Base-by-base conservation (phyloP, 176 grass and related monocot species). In the Avena sativa region DNA sequence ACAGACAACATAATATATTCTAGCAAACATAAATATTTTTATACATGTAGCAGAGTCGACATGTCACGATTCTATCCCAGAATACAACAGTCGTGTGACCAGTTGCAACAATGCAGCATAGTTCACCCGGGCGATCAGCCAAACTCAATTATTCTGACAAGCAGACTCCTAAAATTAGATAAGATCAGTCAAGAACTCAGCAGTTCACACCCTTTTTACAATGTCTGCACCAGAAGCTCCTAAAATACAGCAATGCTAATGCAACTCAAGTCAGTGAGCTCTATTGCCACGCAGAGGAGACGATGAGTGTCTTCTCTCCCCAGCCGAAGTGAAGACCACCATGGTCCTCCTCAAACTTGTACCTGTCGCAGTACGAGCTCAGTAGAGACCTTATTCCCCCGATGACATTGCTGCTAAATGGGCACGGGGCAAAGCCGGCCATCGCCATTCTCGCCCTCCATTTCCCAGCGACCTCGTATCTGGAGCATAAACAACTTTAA, bases 401-500 rank as follows among this genome's bases (percentile, higher is more conserved):
- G 3, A 84, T 93, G 38, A 91, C 93, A 90, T 65, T 90, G 78
- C 63, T 60, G 83, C 84, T 99, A 84, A 96, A 94, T 23, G 89
- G 77, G 82, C 88, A 84, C 5, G 92, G 90, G 8, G 76, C 40
- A 15, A 99, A 99, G 44, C 97, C 97, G 21, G 97, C 97, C 97
- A 99, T 99, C 50, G 85, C 86, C 94, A 99, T 96, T 83, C 97
- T 92, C 61, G 97, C 90, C 48, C 91, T 94, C 94, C 97, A 99
- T 91, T 99, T 99, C 50, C 94, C 97, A 20, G 97, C 94, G 88
- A 89, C 89, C 84, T 99, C 97, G 17, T 93, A 99, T 85, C 97
- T 99, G 87, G 56, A 87, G 23, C 53, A 69, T 19, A 76, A 30
- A 48, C 4, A 91, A 30, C 3, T 71, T 85, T 11, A 70, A 60